Conservation (phyloP, 2,329 filamentous ascomycete species). For the Tolypocladium nubicola region DNA sequence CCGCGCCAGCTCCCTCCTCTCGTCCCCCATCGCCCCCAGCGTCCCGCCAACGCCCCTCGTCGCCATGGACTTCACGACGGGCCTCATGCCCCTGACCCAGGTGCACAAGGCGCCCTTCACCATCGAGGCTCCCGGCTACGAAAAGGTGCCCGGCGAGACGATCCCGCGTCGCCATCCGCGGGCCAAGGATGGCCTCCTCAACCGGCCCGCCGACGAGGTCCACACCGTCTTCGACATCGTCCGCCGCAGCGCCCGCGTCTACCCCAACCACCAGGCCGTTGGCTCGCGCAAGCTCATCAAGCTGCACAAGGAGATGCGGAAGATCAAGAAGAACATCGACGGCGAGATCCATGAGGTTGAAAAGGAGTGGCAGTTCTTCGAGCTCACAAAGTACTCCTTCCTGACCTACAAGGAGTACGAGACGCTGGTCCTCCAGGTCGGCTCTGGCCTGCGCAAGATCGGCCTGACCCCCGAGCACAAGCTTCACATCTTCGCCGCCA, state of each 20-base stretch:
- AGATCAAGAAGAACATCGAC: conserved; percentile 79
- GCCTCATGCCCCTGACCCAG: conserved; percentile 42
- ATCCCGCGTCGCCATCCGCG: conserved; percentile 66
- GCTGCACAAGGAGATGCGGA: conserved; percentile 76
- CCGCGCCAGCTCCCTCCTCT: not conserved
- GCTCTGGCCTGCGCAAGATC: conserved; percentile 62
- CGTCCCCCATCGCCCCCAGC: not conserved
- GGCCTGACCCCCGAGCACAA: conserved; percentile 58
- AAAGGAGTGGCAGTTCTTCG: conserved; percentile 86
- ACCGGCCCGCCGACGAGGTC: conserved; percentile 57
- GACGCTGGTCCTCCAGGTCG: conserved; percentile 56
- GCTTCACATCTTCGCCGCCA: conserved; percentile 77
- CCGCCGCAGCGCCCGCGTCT: conserved; percentile 52
- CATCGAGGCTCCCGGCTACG: conserved; percentile 57
- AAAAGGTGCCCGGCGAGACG: conserved; percentile 69
- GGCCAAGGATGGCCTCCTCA: conserved; percentile 59
- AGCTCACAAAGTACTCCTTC: conserved; percentile 69
- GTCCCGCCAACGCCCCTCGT: not conserved
- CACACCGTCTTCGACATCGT: conserved; percentile 73
- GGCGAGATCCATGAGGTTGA: conserved; percentile 71
- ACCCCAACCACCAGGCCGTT: conserved; percentile 53
- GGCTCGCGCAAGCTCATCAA: conserved; percentile 65
- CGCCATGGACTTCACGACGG: conserved; percentile 24
- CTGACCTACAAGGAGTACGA: conserved; percentile 73
- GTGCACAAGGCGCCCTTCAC: conserved; percentile 65